Conservation (phyloP, 441 rosid species). For the Corymbia citriodora region DNA sequence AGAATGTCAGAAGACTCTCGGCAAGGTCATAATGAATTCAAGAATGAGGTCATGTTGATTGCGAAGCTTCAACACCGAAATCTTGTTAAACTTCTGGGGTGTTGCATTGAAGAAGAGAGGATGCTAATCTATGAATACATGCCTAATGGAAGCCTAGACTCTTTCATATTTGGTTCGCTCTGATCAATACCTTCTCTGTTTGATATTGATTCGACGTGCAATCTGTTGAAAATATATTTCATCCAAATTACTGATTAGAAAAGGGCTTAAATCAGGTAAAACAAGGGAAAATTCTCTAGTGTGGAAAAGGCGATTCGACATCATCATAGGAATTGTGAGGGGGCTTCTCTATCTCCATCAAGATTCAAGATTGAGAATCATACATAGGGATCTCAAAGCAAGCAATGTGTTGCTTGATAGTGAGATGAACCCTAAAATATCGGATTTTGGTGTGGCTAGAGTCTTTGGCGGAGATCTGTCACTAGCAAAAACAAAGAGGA, state of each 20-base stretch:
- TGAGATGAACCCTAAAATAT: neutral
- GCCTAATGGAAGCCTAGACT: neutral
- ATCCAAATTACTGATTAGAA: neutral
- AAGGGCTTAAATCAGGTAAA: neutral
- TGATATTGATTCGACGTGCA: neutral
- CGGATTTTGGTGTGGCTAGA: neutral
- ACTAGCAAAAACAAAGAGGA: neutral
- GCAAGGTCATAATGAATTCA: neutral
- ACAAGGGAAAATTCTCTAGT: neutral
- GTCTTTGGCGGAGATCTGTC: neutral
- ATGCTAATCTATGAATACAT: neutral
- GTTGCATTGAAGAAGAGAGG: neutral
- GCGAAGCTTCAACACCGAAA: neutral
- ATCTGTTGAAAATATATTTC: neutral
- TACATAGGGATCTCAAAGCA: neutral
- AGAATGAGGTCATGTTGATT: neutral
- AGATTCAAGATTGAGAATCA: neutral
- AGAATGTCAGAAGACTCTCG: neutral
- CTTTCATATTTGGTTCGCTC: neutral
- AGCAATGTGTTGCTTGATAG: neutral
- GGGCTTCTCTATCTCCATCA: neutral
- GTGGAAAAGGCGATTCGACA: neutral
- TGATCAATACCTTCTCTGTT: neutral
- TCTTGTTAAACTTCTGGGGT: neutral
- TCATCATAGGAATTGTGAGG: neutral